These are phyloP conservation scores for Dalechampia spathulata DNA, from an alignment of 441 rosid genomes.

Conservation along the genomic window DNA sequence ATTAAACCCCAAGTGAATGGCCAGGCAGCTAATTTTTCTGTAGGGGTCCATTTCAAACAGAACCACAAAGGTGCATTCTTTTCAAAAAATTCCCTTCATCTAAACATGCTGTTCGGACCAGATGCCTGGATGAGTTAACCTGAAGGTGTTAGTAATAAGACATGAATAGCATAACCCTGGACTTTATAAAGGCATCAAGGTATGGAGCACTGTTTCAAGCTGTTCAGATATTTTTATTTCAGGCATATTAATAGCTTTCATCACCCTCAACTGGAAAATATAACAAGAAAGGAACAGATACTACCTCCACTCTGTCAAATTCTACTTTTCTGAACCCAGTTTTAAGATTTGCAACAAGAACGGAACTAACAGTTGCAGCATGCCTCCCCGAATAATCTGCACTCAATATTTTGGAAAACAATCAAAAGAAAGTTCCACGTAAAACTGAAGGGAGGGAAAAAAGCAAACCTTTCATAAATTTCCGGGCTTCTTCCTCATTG, in stretches of 20 bases:
- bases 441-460: conserved; percentile 9
- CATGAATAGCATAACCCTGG: no score
- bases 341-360: conserved; percentile 69
- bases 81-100: background rate
- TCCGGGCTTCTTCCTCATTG: conserved; percentile 68
- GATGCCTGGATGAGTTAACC: background rate
- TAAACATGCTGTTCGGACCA: background rate
- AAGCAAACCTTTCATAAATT: conserved; percentile 61
- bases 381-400: conserved; percentile 75
- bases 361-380: conserved; percentile 82
- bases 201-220: background rate
- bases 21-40: background rate
- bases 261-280: background rate
- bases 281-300: conserved; percentile 1
- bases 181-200: no score
- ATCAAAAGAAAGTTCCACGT: conserved; percentile 4
- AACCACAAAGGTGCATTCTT: background rate
- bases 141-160: no score
- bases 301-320: conserved; percentile 80
- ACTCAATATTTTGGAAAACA: conserved; percentile 7
- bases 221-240: background rate
- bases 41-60: background rate
- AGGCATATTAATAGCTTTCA: background rate
- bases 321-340: conserved; percentile 65
- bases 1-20: background rate